Evolutionary conservation across 2,329 filamentous ascomycete genomes (phyloP), one percentile per base, ranked within the genome.

Genomic region (Sporothrix sp.): DNA sequence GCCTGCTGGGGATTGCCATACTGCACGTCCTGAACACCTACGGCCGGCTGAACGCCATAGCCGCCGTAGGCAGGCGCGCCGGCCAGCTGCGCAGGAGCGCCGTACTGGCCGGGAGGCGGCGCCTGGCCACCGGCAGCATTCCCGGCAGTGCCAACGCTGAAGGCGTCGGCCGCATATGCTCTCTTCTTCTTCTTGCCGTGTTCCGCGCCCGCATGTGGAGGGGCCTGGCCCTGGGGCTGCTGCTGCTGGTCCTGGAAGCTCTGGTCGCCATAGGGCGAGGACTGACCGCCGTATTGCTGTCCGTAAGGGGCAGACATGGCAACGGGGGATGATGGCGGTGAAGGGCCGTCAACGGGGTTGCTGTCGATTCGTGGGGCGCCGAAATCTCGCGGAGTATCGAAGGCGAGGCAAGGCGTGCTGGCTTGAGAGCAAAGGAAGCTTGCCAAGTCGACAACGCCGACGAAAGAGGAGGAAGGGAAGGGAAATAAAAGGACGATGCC

Each of bases 91-190:
- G 66, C 68, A 58, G 59, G 60, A 46, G 65, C 68, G 63, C 68
- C 75, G 67, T 69, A 81, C 66, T 69, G 71, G 28, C 65, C 64
- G 20, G 58, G 65, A 37, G 60, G 65, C 28, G 59, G 67, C 30
- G 62, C 50, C 58, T 71, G 71, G 51, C 75, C 78, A 32, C 72
- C 78, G 48, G 65, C 78, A 48, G 64, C 70, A 75, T 97, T 97
- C 63, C 86, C 87, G 61, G 91, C 93, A 46, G 79, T 78, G 46
- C 86, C 88, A 61, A 97, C 93, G 53, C 95, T 91, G 68, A 95
- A 98, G 40, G 91, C 91, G 67, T 94, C 86, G 52, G 87, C 87
- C 50, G 93, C 93, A 72, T 97, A 97, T 52, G 86, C 84, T 73
- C 89, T 80, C 78, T 95, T 95, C 80, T 95, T 96, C 73, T 89